Evolutionary conservation across 768 basidiomycete genomes (phyloP).

Genomic region (Scleroderma bovista): DNA sequence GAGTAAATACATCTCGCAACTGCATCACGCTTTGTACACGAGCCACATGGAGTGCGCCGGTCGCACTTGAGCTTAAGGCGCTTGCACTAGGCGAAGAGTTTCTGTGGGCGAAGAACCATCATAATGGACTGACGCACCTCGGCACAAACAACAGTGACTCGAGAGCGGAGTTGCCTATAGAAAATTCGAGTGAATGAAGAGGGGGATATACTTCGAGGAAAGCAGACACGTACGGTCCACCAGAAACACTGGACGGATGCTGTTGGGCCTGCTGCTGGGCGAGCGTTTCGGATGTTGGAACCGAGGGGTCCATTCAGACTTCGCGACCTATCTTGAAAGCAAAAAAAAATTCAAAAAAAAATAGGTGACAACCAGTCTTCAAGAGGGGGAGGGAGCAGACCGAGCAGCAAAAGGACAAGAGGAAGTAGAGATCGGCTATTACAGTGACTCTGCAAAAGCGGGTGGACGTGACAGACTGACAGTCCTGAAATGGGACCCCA

Average conservation of each 20-base stretch:
- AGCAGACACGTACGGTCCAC: conserved; percentile 27
- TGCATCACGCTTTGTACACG: conserved; percentile 76
- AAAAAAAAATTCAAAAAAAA: background rate
- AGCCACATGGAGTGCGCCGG: conserved; percentile 68
- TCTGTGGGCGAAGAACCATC: background rate
- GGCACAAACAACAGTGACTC: conserved; percentile 77
- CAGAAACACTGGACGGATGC: conserved; percentile 10
- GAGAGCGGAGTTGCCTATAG: conserved; percentile 61
- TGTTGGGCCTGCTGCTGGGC: conserved; percentile 16
- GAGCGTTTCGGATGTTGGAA: conserved; percentile 11
- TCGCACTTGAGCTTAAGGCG: conserved; percentile 86
- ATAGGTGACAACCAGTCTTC: background rate
- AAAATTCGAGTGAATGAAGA: conserved; percentile 2
- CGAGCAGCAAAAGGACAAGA: background rate
- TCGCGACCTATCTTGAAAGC: background rate
- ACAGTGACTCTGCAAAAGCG: conserved; percentile 11
- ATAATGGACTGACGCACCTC: conserved; percentile 44
- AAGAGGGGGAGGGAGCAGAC: background rate
- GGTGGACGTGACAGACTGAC: too few relatives aligned
- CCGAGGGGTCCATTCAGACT: conserved; percentile 14
- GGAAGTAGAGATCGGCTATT: background rate
- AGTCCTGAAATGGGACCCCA: conserved; percentile 19
- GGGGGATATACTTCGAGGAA: background rate
- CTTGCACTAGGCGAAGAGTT: conserved; percentile 56
- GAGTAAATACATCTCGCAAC: conserved; percentile 70